A percentile compares a stretch with the other conserved stretches of the same genome.
phyloP scores from a whole-genome alignment of 2,329 filamentous ascomycete species.

The Aspergillus pseudoglaucus region DNA sequence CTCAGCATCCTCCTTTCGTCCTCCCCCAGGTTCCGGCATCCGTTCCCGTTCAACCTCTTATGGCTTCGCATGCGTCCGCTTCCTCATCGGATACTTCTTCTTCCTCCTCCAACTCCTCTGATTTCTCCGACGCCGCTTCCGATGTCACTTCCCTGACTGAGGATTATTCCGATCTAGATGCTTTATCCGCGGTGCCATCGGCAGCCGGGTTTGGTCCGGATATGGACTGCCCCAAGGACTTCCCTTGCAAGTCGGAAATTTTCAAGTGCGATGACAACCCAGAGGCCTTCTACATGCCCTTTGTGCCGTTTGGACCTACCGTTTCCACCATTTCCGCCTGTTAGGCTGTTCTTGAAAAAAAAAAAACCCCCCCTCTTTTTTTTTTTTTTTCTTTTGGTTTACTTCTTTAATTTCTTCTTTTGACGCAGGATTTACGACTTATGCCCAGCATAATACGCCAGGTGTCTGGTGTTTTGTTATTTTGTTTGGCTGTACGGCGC shows the following conservation, averaged over 20 bases:
- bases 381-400: not conserved
- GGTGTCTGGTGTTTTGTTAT: slow-evolving; percentile 1
- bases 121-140: slow-evolving; percentile 34
- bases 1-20: too few species aligned
- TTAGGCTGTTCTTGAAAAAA: too few species aligned
- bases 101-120: slow-evolving; percentile 30
- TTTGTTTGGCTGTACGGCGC: slow-evolving; percentile 10
- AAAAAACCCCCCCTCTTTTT: too few species aligned
- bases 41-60: slow-evolving; percentile 26
- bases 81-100: slow-evolving; percentile 31
- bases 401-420: slow-evolving; percentile 4
- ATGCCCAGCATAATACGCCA: slow-evolving; percentile 11
- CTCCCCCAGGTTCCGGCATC: slow-evolving; percentile 29
- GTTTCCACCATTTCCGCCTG: slow-evolving; percentile 16
- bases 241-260: slow-evolving; percentile 22
- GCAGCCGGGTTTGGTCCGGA: slow-evolving; percentile 27
- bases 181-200: slow-evolving; percentile 28
- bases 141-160: slow-evolving; percentile 35
- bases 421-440: slow-evolving; percentile 1
- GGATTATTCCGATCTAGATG: slow-evolving; percentile 30
- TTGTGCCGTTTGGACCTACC: slow-evolving; percentile 1
- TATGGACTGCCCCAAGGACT: slow-evolving; percentile 20
- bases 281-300: slow-evolving; percentile 22
- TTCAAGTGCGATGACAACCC: slow-evolving; percentile 21
- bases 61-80: slow-evolving; percentile 29